These are phyloP conservation scores for Aotearoamyces nothofagi DNA, from an alignment of 2,329 filamentous ascomycete genomes.

Conservation along the genomic window DNA sequence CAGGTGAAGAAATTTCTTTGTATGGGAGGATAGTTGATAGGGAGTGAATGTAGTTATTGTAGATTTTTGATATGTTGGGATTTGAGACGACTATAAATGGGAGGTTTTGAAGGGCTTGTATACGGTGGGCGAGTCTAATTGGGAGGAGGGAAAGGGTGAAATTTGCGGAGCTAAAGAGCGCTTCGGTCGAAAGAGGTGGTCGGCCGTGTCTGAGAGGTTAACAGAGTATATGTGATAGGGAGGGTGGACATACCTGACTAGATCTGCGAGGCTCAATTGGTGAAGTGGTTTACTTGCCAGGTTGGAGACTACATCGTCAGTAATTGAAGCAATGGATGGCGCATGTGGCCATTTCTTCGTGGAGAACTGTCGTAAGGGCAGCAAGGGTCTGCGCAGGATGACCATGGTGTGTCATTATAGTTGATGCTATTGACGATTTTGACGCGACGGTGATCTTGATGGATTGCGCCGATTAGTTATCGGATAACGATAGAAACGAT, in stretches of 20 bases:
- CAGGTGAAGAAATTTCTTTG: constrained; percentile 49
- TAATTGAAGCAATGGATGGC: constrained; percentile 32
- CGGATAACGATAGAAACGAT: too few relatives aligned
- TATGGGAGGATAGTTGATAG: constrained; percentile 83
- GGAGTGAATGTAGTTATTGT: constrained; percentile 91
- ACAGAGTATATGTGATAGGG: constrained; percentile 3
- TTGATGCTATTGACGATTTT: too few relatives aligned
- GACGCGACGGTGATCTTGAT: too few relatives aligned
- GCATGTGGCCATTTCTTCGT: constrained; percentile 29
- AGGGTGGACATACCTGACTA: constrained; percentile 54
- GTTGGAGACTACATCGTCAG: constrained; percentile 62
- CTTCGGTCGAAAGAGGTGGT: constrained; percentile 66
- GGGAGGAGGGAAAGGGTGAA: constrained; percentile 90
- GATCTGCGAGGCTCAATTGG: constrained; percentile 69
- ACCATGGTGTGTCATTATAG: too few relatives aligned
- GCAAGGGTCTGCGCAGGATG: too few relatives aligned
- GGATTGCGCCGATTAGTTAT: too few relatives aligned
- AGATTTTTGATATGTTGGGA: constrained; percentile 83
- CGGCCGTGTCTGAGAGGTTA: constrained; percentile 46
- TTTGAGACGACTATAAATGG: constrained; percentile 99
- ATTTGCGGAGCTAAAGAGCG: constrained; percentile 80
- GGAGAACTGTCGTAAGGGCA: too few relatives aligned
- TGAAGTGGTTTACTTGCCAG: constrained; percentile 69
- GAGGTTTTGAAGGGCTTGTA: constrained; percentile 82
- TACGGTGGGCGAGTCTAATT: constrained; percentile 81